A percentile compares a stretch with the other conserved stretches of the same genome.
Evolutionary conservation across 164 flowering plant species (phyloP).

Genomic region (Dillenia turbinata): DNA sequence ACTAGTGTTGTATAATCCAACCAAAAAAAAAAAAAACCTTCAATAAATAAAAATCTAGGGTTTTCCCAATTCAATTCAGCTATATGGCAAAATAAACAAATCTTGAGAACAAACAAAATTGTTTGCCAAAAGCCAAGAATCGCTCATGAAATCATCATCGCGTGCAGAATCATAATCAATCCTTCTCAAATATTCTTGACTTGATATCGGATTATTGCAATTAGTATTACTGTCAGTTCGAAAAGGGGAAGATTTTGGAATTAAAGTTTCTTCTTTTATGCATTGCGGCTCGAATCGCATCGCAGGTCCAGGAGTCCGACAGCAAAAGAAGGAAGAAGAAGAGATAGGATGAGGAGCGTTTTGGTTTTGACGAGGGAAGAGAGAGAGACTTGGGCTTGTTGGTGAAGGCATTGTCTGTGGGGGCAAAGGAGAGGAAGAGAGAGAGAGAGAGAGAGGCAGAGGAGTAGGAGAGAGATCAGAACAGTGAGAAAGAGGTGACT

Average conservation of each 20-base stretch:
- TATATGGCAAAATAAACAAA: not conserved
- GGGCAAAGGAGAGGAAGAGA: slow-evolving; percentile 16
- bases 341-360: not conserved
- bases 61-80: not conserved
- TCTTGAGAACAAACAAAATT: slow-evolving; percentile 29
- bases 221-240: not conserved
- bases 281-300: slow-evolving; percentile 62
- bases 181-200: slow-evolving; percentile 53
- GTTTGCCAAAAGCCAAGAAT: slow-evolving; percentile 57
- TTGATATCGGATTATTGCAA: slow-evolving; percentile 20
- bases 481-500: too few species aligned
- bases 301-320: slow-evolving; percentile 79
- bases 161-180: slow-evolving; percentile 24
- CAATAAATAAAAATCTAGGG: not conserved
- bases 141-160: slow-evolving; percentile 48
- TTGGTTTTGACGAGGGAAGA: not conserved
- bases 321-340: slow-evolving; percentile 2
- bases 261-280: slow-evolving; percentile 14
- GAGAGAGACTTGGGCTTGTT: slow-evolving; percentile 2
- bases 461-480: slow-evolving; percentile 41
- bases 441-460: slow-evolving; percentile 15
- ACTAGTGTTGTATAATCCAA: slow-evolving; percentile 7
- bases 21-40: not conserved
- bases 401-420: slow-evolving; percentile 25
- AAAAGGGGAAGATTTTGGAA: not conserved